Base-by-base conservation (phyloP, 495 filamentous ascomycete genomes). In the Penicillium mononematosum region DNA sequence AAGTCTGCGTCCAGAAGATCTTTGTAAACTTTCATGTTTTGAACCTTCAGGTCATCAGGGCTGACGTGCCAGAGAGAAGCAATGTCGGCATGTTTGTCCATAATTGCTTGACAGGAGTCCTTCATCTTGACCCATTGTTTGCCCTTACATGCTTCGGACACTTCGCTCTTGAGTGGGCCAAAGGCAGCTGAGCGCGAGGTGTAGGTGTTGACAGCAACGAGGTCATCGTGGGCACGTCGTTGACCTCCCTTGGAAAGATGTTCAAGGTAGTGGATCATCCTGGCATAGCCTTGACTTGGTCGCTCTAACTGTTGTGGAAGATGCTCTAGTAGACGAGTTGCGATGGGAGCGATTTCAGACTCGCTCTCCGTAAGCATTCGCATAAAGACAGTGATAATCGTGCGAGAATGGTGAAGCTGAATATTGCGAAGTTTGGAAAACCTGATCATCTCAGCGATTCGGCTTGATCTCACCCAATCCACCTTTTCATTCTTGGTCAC, bases 341-440 rank as follows among this genome's bases (percentile, higher is more conserved):
- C 38, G 17, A 51, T 27, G 12, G 47, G 11, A 7, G 46, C 38
- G 19, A 58, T 50, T 12, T 44, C 9, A 24, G 51, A 41, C 22
- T 47, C 53, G 17, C 57, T 45, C 6, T 20, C 51, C n/a, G 56
- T 56, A 36, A 68, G 46, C 48, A 61, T 66, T 44, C 55, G 59
- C 60, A 61, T 61, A 9, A 68, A 58, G 14, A 66, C 54, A 9
- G 58, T 64, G 19, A 68, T 47, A 10, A 68, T 63, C 7, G 63
- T 61, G 27, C 66, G 57, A 32, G 29, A 66, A 57, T 66, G 63
- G 7, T 59, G 43, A 11, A 69, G 63, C 27, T 69, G 51, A 51
- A 69, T 58, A 42, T 69, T 66, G 31, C 63, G 66, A 10, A 66
- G 60, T 29, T 63, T 66, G 60, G 44, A 64, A 34, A 43, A 66